Conservation (phyloP, 1,284 basidiomycete genomes). For the Ustilago cynodontis region DNA sequence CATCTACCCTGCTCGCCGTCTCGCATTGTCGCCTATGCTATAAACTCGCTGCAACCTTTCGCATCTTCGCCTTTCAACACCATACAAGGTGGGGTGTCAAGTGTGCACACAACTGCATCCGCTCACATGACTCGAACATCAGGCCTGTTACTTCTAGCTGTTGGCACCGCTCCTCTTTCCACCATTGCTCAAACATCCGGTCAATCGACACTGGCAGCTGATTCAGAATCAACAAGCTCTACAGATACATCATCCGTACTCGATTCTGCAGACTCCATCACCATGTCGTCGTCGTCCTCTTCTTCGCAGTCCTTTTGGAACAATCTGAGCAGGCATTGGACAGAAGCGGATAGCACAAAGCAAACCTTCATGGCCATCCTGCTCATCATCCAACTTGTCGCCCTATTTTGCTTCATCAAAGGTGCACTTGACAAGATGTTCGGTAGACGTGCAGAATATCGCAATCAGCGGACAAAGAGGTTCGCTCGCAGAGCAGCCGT, state of each 20-base stretch:
- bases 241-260: not conserved
- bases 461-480: constrained; percentile 40
- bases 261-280: constrained; percentile 2
- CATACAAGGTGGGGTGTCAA: constrained; percentile 20
- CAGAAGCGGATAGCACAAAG: constrained; percentile 45
- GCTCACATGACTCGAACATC: not conserved
- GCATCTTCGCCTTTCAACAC: constrained; percentile 11
- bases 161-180: constrained; percentile 2
- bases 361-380: constrained; percentile 54
- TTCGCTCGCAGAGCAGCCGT: constrained; percentile 46
- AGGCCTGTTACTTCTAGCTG: constrained; percentile 2
- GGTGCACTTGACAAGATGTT: constrained; percentile 48
- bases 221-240: not conserved
- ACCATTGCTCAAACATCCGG: constrained; percentile 9
- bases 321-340: constrained; percentile 40
- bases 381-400: constrained; percentile 40
- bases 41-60: not conserved
- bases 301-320: constrained; percentile 32
- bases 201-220: not conserved
- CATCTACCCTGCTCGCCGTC: not conserved
- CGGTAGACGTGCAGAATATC: constrained; percentile 47
- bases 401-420: constrained; percentile 40
- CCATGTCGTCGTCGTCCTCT: constrained; percentile 21
- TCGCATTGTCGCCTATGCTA: constrained; percentile 12
- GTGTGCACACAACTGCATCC: constrained; percentile 5